Base-by-base conservation (phyloP, 1,139 yeast genomes). In the Nadsonia starkeyi-henricii region DNA sequence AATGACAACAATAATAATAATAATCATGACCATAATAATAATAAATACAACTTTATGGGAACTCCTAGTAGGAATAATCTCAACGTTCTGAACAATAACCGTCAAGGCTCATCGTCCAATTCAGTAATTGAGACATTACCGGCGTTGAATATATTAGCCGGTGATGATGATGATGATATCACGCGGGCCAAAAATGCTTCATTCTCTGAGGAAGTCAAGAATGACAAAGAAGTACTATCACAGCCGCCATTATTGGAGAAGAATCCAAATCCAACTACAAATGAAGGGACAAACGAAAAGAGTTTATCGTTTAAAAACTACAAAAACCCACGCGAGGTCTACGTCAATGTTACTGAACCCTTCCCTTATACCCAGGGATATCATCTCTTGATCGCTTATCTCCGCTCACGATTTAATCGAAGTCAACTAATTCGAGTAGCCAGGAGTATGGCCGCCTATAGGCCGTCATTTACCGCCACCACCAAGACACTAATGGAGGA, bases 401-500 rank as follows among this genome's bases (percentile, higher is more conserved):
- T 89, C 50, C 69, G 83, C 48, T 72, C 75, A 43, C 66, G 97
- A 47, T 88, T 89, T 60, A 78, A 80, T 50, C 77, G 79, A 53
- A 72, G 72, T 42, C 82, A 81, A 68, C 70, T 89, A 54, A 82
- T 89, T 48, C 78, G 81, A 53, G 83, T 89, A 80, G 91, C 95
- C 1, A 80, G 83, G 57, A 79, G 88, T 12, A 84, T 89, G 82
- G 93, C 96, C 0, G 80, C 83, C 42, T 88, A 85, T 60, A 68
- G 96, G 53, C 96, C 96, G 1, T 80, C 89, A 15, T 89, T 89
- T 62, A 88, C 88, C 57, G 96, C 96, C 7, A 84, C 94, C 57
- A 86, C 95, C 43, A 84, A 86, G 55, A 81, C 91, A 1, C 67
- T 89, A 45, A 85, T 86, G 51, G 96, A 86, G 57, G 93, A 84